Evolutionary conservation across 2,329 filamentous ascomycete genomes (phyloP).

Genomic region (Colletotrichum sp.): DNA sequence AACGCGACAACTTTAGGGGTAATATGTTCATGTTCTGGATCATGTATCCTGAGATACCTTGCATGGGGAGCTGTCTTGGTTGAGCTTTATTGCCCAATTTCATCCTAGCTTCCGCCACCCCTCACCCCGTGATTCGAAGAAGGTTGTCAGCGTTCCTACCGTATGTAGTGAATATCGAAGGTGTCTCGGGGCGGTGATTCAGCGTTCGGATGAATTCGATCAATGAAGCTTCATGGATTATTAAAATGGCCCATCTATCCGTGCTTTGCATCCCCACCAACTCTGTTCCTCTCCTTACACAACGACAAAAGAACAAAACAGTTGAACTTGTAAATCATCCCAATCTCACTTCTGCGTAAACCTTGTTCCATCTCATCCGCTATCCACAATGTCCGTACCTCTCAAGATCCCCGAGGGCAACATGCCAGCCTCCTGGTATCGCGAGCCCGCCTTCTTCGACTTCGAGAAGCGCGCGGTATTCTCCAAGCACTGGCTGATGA

Average conservation of each 20-base stretch:
- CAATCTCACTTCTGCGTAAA: not conserved
- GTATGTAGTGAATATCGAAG: fast-evolving
- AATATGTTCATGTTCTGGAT: not conserved
- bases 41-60: not conserved
- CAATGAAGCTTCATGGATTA: not conserved
- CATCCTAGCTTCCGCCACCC: not conserved
- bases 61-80: not conserved
- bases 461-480: conserved; percentile 43
- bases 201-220: not conserved
- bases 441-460: conserved; percentile 37
- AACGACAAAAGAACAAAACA: not conserved
- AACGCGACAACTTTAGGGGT: not conserved
- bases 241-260: not conserved
- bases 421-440: conserved; percentile 26
- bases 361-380: not conserved
- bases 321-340: not conserved
- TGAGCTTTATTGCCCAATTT: not conserved
- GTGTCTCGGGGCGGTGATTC: not conserved
- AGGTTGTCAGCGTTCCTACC: fast-evolving
- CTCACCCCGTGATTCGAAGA: not conserved
- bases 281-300: not conserved
- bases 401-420: conserved; percentile 2
- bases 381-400: not conserved
- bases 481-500: conserved; percentile 36
- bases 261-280: not conserved